phyloP scores from a whole-genome alignment of 495 filamentous ascomycete species.

The Rusavskia elegans region DNA sequence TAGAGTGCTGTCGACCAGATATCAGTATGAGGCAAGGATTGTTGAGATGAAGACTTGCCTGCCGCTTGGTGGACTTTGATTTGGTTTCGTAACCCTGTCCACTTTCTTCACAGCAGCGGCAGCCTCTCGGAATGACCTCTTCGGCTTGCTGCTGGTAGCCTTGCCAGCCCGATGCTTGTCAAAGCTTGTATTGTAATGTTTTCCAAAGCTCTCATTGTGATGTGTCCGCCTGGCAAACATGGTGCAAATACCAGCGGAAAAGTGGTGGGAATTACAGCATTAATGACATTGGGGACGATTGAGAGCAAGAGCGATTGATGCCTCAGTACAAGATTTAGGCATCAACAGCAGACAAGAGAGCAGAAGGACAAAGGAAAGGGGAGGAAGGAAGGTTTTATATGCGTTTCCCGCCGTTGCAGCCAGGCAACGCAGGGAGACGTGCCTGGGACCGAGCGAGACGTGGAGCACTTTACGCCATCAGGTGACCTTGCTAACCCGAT shows the following conservation, averaged over 20 bases:
- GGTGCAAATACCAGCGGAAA: constrained; percentile 2
- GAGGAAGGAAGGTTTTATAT: constrained; percentile 5
- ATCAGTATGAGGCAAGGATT: neutral
- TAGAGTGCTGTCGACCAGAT: constrained; percentile 26
- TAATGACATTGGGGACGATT: neutral
- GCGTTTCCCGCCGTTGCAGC: neutral
- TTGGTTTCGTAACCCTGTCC: constrained; percentile 12
- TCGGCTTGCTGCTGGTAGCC: constrained; percentile 15
- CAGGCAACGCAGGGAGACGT: neutral
- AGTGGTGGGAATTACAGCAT: constrained; percentile 1
- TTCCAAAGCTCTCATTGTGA: constrained; percentile 17
- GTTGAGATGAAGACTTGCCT: constrained; percentile 18
- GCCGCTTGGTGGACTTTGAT: constrained; percentile 20
- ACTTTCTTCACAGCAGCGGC: constrained; percentile 15
- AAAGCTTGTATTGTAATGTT: constrained; percentile 23
- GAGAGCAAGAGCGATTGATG: neutral
- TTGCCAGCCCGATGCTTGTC: constrained; percentile 32
- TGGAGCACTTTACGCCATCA: constrained; percentile 8
- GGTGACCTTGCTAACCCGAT: constrained; percentile 1
- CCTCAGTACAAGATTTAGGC: constrained; percentile 7
- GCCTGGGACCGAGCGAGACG: constrained; percentile 1
- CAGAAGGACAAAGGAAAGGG: neutral
- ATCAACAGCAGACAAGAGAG: constrained; percentile 5
- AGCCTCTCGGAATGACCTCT: constrained; percentile 18
- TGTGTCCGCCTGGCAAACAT: constrained; percentile 15